Base-by-base conservation (phyloP, 352 stramenopile species). In the Elongisporangium undulatum region DNA sequence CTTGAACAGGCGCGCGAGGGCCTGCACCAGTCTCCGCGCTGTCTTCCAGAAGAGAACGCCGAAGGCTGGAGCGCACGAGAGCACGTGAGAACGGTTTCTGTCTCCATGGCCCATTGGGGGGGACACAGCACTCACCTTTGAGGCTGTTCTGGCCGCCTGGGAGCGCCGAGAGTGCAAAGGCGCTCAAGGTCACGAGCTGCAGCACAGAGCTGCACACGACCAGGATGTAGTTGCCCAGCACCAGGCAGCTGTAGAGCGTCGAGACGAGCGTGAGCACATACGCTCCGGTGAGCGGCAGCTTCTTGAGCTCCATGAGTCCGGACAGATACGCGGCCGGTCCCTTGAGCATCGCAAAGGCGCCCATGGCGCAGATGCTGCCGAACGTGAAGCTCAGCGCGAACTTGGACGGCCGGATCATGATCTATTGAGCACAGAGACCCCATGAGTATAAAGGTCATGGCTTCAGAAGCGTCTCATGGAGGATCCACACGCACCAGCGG, bases 321-420 rank as follows among this genome's bases (percentile, higher is more conserved):
- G 71, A 58, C 39, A 72, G 56, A 39, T 92, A 94, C 0, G 66
- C 79, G 8, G 71, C 72, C 2, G 80, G 82, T 0, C 85, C 85
- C 49, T 89, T 90, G 12, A 94, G 71, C 74, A 90, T 91, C 17
- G 85, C 85, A 51, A 94, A 82, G 23, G 80, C 82, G 0, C 69
- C 75, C 77, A 94, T 90, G 12, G 71, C 77, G 56, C 77, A 91
- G 48, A 92, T 79, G 61, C 85, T 92, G 15, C 85, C 85, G 24
- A 94, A 69, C 19, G 85, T 91, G 56, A 94, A 92, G 60, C 82
- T 92, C 39, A 94, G 62, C 12, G 85, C 85, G 56, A 94, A 92
- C 55, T 94, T 94, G 51, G 82, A 92, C 29, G 85, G 85, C 10
- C 82, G 79, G 24, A 94, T 71, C 75, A 94, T 78, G 41, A 92